A percentile compares a stretch with the other conserved stretches of the same genome.
Evolutionary conservation across 163 green algal species (phyloP).

Genomic region (Volvox carteri): DNA sequence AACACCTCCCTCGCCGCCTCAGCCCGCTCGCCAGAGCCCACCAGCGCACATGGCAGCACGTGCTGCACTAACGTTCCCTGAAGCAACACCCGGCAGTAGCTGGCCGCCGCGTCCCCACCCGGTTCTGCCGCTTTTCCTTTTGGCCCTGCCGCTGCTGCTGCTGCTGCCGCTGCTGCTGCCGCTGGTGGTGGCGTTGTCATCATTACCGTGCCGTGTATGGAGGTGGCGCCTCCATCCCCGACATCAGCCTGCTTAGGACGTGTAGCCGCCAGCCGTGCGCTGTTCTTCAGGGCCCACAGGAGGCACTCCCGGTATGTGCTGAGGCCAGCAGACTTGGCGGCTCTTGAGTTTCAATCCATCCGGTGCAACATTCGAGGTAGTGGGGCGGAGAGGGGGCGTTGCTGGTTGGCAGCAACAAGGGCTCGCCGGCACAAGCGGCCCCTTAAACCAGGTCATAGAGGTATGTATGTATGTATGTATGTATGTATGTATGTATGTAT

Average conservation of each 20-base stretch:
- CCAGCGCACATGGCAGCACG: conserved; percentile 37
- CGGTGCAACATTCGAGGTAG: too few species aligned
- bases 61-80: not conserved
- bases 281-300: conserved; percentile 39
- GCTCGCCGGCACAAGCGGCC: too few species aligned
- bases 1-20: conserved; percentile 7
- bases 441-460: too few species aligned
- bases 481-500: too few species aligned
- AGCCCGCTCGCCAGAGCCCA: not conserved
- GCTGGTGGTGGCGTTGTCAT: not conserved
- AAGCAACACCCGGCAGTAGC: conserved; percentile 21
- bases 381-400: too few species aligned
- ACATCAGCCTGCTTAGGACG: not conserved
- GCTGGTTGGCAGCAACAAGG: too few species aligned
- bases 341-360: too few species aligned
- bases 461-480: too few species aligned
- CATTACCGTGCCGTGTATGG: not conserved
- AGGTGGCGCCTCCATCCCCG: not conserved
- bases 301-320: conserved; percentile 57
- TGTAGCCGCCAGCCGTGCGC: not conserved
- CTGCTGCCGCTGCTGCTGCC: not conserved
- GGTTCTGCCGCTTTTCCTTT: not conserved
- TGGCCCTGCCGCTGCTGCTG: not conserved
- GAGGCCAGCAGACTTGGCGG: not conserved
- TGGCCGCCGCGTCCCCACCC: not conserved